phyloP scores from a whole-genome alignment of 495 filamentous ascomycete genomes.

The Hypoxylon rickii region DNA sequence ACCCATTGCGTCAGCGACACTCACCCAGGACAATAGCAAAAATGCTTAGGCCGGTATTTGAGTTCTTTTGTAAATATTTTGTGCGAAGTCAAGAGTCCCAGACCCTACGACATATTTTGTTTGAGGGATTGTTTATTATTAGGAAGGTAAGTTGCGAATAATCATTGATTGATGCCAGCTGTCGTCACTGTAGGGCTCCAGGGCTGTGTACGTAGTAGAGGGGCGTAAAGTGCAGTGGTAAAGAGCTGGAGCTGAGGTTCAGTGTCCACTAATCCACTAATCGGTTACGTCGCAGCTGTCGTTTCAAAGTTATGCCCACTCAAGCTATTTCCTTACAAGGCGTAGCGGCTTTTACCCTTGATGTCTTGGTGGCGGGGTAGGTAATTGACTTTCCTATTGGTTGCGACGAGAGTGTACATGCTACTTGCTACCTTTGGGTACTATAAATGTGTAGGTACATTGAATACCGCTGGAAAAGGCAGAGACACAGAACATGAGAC shows the following conservation, averaged over 20 bases:
- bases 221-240: not conserved
- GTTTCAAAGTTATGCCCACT: slow-evolving; percentile 16
- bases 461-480: not conserved
- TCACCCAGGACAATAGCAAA: not conserved
- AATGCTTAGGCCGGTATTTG: not conserved
- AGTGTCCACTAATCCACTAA: not conserved
- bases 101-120: slow-evolving; percentile 9
- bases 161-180: too few species aligned
- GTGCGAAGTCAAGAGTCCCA: slow-evolving; percentile 1
- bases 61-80: not conserved
- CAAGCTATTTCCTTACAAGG: slow-evolving; percentile 8
- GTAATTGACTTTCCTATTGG: not conserved
- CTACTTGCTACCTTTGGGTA: too few species aligned
- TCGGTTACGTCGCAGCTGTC: slow-evolving; percentile 29
- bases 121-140: not conserved
- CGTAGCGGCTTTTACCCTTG: not conserved
- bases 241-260: not conserved
- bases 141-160: slow-evolving; percentile 11
- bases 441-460: too few species aligned
- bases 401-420: not conserved
- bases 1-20: slow-evolving; percentile 1
- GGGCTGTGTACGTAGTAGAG: not conserved
- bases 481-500: too few species aligned
- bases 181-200: not conserved
- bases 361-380: slow-evolving; percentile 9